Conservation (phyloP, 495 filamentous ascomycete genomes). For the Extremus antarcticus region DNA sequence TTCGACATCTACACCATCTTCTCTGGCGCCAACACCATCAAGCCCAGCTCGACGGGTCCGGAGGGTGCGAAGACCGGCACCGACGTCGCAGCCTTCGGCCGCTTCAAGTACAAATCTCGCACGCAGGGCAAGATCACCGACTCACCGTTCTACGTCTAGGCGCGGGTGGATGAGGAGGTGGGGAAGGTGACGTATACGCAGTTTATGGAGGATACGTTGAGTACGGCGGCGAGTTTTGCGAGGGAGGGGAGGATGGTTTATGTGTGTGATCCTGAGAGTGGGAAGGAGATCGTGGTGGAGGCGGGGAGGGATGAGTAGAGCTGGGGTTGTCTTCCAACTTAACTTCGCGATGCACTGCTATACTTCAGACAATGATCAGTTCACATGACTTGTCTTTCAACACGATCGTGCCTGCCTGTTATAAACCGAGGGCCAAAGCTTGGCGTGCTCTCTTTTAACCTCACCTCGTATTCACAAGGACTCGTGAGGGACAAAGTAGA, state of each 20-base stretch:
- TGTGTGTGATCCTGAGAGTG: not conserved
- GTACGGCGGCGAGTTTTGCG: not conserved
- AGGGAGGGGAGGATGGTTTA: not conserved
- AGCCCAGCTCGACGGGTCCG: not conserved
- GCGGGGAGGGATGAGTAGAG: not conserved
- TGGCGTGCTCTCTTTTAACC: no score
- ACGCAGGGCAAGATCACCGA: constrained; percentile 7
- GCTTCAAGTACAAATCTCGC: constrained; percentile 5
- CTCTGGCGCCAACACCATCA: constrained; percentile 17
- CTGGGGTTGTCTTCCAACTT: no score
- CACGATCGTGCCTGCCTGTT: no score
- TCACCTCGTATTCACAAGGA: no score
- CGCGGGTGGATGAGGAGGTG: constrained; percentile 6
- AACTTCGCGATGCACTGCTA: no score
- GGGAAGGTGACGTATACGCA: constrained; percentile 21
- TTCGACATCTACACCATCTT: constrained; percentile 15
- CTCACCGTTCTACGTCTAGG: constrained; percentile 18
- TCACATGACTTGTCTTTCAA: no score
- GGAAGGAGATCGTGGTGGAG: not conserved
- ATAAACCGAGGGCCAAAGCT: no score
- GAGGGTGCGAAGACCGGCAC: not conserved
- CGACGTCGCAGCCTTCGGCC: not conserved
- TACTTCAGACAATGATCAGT: no score
- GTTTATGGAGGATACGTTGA: constrained; percentile 22
- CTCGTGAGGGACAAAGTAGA: no score